A percentile compares a stretch with the other conserved stretches of the same genome.
These are phyloP conservation scores for Cordia subcordata DNA, from an alignment of 257 asterid genomes.

Conservation along the genomic window DNA sequence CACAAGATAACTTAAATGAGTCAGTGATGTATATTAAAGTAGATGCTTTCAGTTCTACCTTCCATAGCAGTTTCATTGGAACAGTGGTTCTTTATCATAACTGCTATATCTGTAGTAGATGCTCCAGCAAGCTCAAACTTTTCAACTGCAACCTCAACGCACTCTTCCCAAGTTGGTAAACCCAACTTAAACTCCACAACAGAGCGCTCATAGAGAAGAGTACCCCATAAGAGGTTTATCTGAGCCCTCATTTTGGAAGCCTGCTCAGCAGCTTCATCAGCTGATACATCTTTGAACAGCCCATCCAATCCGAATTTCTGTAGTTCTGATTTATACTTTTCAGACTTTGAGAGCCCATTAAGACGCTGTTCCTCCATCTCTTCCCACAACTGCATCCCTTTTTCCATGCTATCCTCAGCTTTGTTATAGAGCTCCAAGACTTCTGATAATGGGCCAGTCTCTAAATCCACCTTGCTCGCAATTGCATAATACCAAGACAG, in stretches of 20 bases:
- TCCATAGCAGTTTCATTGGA: slow-evolving; percentile 90
- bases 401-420: slow-evolving; percentile 95
- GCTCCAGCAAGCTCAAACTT: slow-evolving; percentile 91
- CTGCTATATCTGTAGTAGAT: slow-evolving; percentile 75
- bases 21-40: neutral
- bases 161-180: slow-evolving; percentile 90
- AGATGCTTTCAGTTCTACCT: slow-evolving; percentile 33
- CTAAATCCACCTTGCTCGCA: slow-evolving; percentile 50
- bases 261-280: slow-evolving; percentile 64
- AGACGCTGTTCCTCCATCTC: slow-evolving; percentile 90
- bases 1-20: neutral
- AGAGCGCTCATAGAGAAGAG: slow-evolving; percentile 84
- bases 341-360: slow-evolving; percentile 70
- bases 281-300: slow-evolving; percentile 43
- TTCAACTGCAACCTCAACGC: slow-evolving; percentile 88
- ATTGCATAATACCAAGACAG: slow-evolving; percentile 67
- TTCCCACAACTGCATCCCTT: slow-evolving; percentile 92
- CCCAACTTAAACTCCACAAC: slow-evolving; percentile 82
- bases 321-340: slow-evolving; percentile 56
- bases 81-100: slow-evolving; percentile 94
- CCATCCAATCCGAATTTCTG: slow-evolving; percentile 60
- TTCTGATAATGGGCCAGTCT: slow-evolving; percentile 45
- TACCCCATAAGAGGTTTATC: slow-evolving; percentile 87
- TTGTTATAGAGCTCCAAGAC: slow-evolving; percentile 77
- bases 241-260: slow-evolving; percentile 70